phyloP scores from a whole-genome alignment of 805 yeast genomes.

The Kodamaea fukazawae region DNA sequence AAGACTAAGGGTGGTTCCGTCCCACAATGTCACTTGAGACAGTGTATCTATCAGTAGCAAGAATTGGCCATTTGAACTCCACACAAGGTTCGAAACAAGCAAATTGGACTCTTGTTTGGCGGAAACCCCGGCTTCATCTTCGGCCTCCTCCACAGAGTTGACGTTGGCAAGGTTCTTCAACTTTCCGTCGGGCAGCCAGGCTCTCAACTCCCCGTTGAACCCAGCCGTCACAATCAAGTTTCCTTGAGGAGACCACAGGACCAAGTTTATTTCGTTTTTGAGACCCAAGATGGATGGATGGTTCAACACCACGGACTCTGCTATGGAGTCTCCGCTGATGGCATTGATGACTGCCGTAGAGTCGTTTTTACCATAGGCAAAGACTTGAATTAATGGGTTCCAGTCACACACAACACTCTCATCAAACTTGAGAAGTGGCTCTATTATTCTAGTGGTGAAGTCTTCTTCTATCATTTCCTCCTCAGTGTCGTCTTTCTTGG shows the following conservation, averaged over 20 bases:
- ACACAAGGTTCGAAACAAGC: conserved; percentile 52
- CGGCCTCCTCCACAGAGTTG: conserved; percentile 9
- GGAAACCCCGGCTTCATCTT: conserved; percentile 7
- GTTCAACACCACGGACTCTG: conserved; percentile 27
- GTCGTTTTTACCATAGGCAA: conserved; percentile 56
- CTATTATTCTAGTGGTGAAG: conserved; percentile 34
- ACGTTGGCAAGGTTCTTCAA: conserved; percentile 47
- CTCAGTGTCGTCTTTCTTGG: not conserved
- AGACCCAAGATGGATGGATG: conserved; percentile 25
- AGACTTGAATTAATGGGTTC: conserved; percentile 50
- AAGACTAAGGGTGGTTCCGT: conserved; percentile 42
- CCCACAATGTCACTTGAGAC: conserved; percentile 57
- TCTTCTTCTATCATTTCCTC: not conserved
- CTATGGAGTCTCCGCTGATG: conserved; percentile 24
- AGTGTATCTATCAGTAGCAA: conserved; percentile 57
- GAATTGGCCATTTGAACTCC: conserved; percentile 58
- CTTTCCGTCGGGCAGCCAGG: conserved; percentile 76
- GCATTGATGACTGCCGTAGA: conserved; percentile 47
- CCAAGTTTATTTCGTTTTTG: conserved; percentile 28
- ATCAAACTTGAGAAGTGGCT: conserved; percentile 37
- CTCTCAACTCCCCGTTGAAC: conserved; percentile 67
- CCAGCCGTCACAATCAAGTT: conserved; percentile 59
- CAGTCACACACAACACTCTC: conserved; percentile 50
- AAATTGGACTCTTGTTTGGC: conserved; percentile 16
- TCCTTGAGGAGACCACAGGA: conserved; percentile 70